Base-by-base conservation (phyloP, 129 eudicot species). In the Tagetes erecta region DNA sequence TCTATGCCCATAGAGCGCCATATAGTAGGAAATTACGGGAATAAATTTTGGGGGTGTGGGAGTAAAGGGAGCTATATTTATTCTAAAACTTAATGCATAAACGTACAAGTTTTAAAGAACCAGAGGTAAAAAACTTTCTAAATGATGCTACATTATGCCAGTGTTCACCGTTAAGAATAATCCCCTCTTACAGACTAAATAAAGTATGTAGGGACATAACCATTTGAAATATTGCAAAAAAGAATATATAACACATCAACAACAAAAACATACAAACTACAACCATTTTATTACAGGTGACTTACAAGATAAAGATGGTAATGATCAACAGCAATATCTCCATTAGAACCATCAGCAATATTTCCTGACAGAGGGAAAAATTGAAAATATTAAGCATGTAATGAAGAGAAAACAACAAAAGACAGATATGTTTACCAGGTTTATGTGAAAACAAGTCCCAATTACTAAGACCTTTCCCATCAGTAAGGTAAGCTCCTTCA, bases 401-500 rank as follows among this genome's bases (percentile, higher is more conserved):
- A 71, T 55, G 7, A 53, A 46, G 34, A 34, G 1, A 40, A 36
- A 36, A 57, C 30, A 14, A 27, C 34, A 41, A 38, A 50, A 39
- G 40, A 49, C 33, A 2, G 68, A 37, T 38, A 67, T 49, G 35
- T 34, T 69, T 66, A 88, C 96, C 96, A 64, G 88, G 73, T 75
- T 51, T 63, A 66, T 86, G 97, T 52, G 96, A 63, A 75, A 88
- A 92, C 72, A 67, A 60, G 82, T 92, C 96, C 97, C 97, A 92
- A 65, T 89, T 88, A 58, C 83, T 92, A 49, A 81, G 92, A 34
- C 96, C 96, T 87, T 92, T 92, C 7, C 96, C 97, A 60, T 88
- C 91, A 58, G 80, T 78, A 80, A 84, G 75, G 74, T 63, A 83
- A 50, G 92, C 97, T 70, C 97, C 97, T 82, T 92, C 97, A 47